These are phyloP conservation scores for Chlorella variabilis DNA, from an alignment of 163 green algal genomes.

Conservation along the genomic window DNA sequence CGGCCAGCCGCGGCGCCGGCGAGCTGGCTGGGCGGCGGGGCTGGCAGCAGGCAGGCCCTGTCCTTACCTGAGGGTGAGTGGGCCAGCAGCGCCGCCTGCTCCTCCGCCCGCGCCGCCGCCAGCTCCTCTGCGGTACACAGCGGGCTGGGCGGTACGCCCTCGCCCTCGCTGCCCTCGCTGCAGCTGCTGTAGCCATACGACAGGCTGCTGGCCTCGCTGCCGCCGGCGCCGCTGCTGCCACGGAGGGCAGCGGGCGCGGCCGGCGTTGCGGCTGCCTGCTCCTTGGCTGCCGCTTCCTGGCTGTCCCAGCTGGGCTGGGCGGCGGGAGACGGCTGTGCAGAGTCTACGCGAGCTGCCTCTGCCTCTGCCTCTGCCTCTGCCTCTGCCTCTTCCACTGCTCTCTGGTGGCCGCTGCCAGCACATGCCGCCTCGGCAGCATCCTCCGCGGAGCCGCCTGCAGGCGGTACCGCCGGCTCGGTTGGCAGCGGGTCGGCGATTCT, in stretches of 20 bases:
- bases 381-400: too few species aligned
- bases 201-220: slow-evolving; percentile 19
- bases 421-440: background rate
- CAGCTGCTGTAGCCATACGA: background rate
- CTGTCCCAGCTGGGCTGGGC: too few species aligned
- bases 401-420: too few species aligned
- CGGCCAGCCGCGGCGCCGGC: too few species aligned
- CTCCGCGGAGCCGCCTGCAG: too few species aligned
- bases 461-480: too few species aligned
- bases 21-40: too few species aligned
- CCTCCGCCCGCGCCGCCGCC: background rate
- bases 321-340: too few species aligned
- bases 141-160: slow-evolving; percentile 9
- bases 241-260: background rate
- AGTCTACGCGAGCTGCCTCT: background rate
- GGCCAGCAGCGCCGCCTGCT: slow-evolving; percentile 6
- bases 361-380: too few species aligned
- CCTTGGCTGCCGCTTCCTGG: background rate
- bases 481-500: too few species aligned
- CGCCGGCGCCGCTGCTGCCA: slow-evolving; percentile 7
- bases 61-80: slow-evolving; percentile 13
- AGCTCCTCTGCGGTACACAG: slow-evolving; percentile 24
- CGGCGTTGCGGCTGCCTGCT: background rate
- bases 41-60: too few species aligned
- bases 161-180: slow-evolving; percentile 10